Evolutionary conservation across 352 stramenopile species (phyloP), one percentile per base, ranked within the genome.

Genomic region (Globisporangium orthogonon): DNA sequence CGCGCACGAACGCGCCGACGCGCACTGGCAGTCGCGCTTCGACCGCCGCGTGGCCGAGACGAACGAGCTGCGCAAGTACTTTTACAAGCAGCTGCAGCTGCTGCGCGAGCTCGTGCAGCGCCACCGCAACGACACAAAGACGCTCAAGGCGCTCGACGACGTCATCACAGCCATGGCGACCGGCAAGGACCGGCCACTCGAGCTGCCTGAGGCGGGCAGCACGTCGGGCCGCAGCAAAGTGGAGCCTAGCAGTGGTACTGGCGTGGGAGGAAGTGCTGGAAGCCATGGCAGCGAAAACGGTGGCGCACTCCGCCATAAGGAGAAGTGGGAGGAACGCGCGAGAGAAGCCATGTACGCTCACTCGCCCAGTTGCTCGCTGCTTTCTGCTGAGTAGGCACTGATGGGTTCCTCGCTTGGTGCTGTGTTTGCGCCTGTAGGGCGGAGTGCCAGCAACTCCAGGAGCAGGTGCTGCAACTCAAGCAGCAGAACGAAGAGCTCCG

Each of bases 51-150:
- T 83, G 47, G 73, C 74, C 23, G 78, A 87, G 52, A 87, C 75
- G 61, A 84, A 87, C 45, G 68, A 64, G 28, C 60, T 88, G 52
- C 78, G 81, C 46, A 89, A 89, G 56, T 70, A 86, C 54, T 83
- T 78, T 46, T 89, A 87, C 65, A 78, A 84, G 57, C 78, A 90
- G 46, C 57, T 90, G 23, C 67, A 88, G 10, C 76, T 88, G 76
- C 67, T 90, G 56, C 74, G 78, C 14, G 80, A 90, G 10, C 67
- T 88, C 40, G 74, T 90, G 54, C 65, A 63, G 52, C 83, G 77
- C 55, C 74, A 88, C 37, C 65, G 63, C 39, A 73, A 63, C 41
- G 80, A 90, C 18, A 62, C 70, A 10, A 70, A 70, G 3, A 78
- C 74, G 37, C 54, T 89, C 48, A 65, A 64, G 23, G 68, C 62